phyloP scores from a whole-genome alignment of 2,329 filamentous ascomycete species.

The Harringtonia lauricola region DNA sequence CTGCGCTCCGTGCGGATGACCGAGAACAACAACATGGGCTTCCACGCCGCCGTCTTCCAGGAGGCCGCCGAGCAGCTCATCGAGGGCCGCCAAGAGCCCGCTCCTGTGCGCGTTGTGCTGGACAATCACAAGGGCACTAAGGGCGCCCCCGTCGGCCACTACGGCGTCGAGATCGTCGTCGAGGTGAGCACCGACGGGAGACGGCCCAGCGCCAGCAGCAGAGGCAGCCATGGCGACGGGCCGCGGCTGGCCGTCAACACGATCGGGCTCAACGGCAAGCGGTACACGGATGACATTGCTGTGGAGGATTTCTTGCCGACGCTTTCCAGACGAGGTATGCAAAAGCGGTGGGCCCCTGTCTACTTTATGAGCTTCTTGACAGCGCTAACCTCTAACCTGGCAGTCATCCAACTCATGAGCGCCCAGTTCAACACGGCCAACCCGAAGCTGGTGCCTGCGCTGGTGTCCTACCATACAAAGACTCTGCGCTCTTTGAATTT shows the following conservation, averaged over 20 bases:
- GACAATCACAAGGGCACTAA: constrained; percentile 58
- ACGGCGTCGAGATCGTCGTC: constrained; percentile 60
- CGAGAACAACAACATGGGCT: constrained; percentile 44
- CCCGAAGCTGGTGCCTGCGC: constrained; percentile 48
- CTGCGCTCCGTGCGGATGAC: constrained; percentile 57
- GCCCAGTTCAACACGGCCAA: constrained; percentile 60
- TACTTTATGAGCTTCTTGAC: not conserved
- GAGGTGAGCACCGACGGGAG: constrained; percentile 45
- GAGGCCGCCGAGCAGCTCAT: constrained; percentile 52
- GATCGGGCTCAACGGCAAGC: constrained; percentile 55
- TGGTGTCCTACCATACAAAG: constrained; percentile 70
- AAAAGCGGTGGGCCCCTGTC: too few species aligned
- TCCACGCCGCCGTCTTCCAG: constrained; percentile 62
- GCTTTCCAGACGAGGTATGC: constrained; percentile 63
- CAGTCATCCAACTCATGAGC: constrained; percentile 63
- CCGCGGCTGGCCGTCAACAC: constrained; percentile 36
- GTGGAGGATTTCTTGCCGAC: constrained; percentile 63
- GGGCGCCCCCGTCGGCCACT: constrained; percentile 53
- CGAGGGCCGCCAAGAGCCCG: constrained; percentile 55
- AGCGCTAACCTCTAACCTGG: not conserved
- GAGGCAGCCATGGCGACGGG: constrained; percentile 26
- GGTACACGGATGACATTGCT: constrained; percentile 64
- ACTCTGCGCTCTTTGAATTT: constrained; percentile 60
- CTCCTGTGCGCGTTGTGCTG: constrained; percentile 60
- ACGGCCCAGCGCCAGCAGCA: constrained; percentile 21